A percentile compares a stretch with the other conserved stretches of the same genome.
Evolutionary conservation across 768 basidiomycete genomes (phyloP).

Genomic region (Lyophyllum semitale): DNA sequence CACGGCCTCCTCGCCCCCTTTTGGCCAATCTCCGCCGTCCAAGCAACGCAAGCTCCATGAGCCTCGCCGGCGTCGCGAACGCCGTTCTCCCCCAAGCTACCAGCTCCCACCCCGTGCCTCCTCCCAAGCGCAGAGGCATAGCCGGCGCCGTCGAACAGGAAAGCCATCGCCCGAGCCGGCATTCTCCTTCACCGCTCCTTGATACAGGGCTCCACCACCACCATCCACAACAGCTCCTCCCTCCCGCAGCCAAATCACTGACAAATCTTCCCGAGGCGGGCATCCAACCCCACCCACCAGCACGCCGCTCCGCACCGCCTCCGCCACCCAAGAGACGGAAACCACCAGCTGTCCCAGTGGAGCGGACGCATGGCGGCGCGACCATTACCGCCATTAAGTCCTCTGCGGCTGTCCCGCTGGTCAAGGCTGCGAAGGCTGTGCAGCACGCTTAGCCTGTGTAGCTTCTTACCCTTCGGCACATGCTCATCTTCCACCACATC

Average conservation of each 20-base stretch:
- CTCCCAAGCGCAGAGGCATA: slow-evolving; percentile 26
- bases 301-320: slow-evolving; percentile 60
- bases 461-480: too few relatives aligned
- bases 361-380: slow-evolving; percentile 48
- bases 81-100: slow-evolving; percentile 9
- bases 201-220: slow-evolving; percentile 14
- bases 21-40: slow-evolving; percentile 35
- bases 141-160: slow-evolving; percentile 24
- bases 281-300: slow-evolving; percentile 21
- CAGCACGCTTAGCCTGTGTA: not conserved
- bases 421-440: not conserved
- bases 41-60: slow-evolving; percentile 43
- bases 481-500: too few relatives aligned
- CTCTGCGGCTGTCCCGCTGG: slow-evolving; percentile 25
- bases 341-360: slow-evolving; percentile 68
- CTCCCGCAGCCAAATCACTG: slow-evolving; percentile 4
- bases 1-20: slow-evolving; percentile 31
- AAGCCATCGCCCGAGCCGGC: slow-evolving; percentile 16
- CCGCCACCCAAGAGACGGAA: slow-evolving; percentile 69
- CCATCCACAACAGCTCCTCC: slow-evolving; percentile 17
- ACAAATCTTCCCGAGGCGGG: not conserved
- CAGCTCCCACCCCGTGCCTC: slow-evolving; percentile 2
- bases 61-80: slow-evolving; percentile 26
- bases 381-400: slow-evolving; percentile 63
- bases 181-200: slow-evolving; percentile 5